phyloP scores from a whole-genome alignment of 169 alveolate genomes.

The Cryptosporidium tyzzeri region DNA sequence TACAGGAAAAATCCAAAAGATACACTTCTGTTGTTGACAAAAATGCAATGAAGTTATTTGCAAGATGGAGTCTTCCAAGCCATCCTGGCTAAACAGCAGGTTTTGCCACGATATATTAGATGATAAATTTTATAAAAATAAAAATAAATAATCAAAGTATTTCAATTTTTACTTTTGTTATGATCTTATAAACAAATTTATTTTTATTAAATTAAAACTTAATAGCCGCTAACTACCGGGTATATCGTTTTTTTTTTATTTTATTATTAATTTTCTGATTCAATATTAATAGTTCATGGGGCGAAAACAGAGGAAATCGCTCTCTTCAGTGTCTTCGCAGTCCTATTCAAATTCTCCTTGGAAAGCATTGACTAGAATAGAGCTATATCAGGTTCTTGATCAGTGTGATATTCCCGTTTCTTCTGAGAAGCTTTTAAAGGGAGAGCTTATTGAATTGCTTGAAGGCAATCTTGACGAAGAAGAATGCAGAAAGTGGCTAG shows the following conservation, averaged over 20 bases:
- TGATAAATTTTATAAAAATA: background rate
- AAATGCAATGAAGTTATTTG: slow-evolving; percentile 69
- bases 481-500: slow-evolving; percentile 57
- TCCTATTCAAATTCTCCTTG: slow-evolving; percentile 53
- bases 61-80: slow-evolving; percentile 67
- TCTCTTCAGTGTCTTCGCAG: slow-evolving; percentile 17
- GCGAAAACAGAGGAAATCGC: slow-evolving; percentile 51
- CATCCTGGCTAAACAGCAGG: background rate
- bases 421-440: slow-evolving; percentile 37
- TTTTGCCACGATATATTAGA: background rate
- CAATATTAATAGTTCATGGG: background rate
- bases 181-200: background rate
- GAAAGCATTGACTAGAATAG: slow-evolving; percentile 53
- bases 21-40: slow-evolving; percentile 35
- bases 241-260: background rate
- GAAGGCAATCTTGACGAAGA: slow-evolving; percentile 24
- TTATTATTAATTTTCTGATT: background rate
- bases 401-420: slow-evolving; percentile 32
- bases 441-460: slow-evolving; percentile 39
- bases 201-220: background rate
- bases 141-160: background rate
- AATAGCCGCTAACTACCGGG: slow-evolving; percentile 1
- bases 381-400: slow-evolving; percentile 46
- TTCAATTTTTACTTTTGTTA: background rate
- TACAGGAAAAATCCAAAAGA: slow-evolving; percentile 20